A percentile compares a stretch with the other conserved stretches of the same genome.
These are phyloP conservation scores for Pleurotus tuber-regium DNA, from an alignment of 768 basidiomycete species.

Conservation along the genomic window DNA sequence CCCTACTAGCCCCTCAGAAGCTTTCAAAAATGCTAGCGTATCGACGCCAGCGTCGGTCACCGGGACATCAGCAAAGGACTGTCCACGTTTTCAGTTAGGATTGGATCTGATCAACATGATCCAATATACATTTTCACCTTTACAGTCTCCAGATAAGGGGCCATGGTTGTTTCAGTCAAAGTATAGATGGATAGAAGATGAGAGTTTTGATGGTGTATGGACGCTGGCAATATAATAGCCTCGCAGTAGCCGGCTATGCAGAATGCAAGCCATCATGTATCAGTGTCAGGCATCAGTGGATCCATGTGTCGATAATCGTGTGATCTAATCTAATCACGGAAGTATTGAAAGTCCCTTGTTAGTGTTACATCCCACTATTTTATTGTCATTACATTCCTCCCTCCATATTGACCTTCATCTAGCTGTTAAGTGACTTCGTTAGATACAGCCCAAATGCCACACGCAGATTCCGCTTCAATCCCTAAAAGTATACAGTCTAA, in stretches of 20 bases:
- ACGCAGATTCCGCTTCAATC: slow-evolving; percentile 77
- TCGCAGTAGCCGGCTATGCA: not conserved
- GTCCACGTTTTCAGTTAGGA: not conserved
- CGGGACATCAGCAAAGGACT: slow-evolving; percentile 95
- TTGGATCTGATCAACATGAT: not conserved
- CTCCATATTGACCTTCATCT: no score
- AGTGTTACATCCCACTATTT: not conserved
- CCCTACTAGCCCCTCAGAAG: slow-evolving; percentile 82
- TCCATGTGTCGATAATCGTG: not conserved
- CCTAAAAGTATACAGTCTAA: slow-evolving; percentile 72
- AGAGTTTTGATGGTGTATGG: slow-evolving; percentile 7
- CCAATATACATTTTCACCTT: slow-evolving; percentile 39
- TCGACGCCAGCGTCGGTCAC: slow-evolving; percentile 86
- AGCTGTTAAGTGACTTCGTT: no score
- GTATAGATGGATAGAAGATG: slow-evolving; percentile 14
- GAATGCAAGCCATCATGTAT: not conserved
- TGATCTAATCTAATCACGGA: slow-evolving; percentile 2
- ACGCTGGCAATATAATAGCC: slow-evolving; percentile 7
- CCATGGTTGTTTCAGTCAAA: slow-evolving; percentile 42
- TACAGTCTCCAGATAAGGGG: slow-evolving; percentile 72
- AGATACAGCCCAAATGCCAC: no score
- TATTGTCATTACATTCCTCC: no score
- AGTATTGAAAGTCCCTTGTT: not conserved
- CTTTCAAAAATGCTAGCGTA: slow-evolving; percentile 85
- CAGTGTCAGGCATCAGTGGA: not conserved